Percentiles rank a stretch among this genome's conserved stretches.
These are phyloP conservation scores for Claviceps sp. DNA, from an alignment of 2,329 filamentous ascomycete genomes.

Conservation along the genomic window DNA sequence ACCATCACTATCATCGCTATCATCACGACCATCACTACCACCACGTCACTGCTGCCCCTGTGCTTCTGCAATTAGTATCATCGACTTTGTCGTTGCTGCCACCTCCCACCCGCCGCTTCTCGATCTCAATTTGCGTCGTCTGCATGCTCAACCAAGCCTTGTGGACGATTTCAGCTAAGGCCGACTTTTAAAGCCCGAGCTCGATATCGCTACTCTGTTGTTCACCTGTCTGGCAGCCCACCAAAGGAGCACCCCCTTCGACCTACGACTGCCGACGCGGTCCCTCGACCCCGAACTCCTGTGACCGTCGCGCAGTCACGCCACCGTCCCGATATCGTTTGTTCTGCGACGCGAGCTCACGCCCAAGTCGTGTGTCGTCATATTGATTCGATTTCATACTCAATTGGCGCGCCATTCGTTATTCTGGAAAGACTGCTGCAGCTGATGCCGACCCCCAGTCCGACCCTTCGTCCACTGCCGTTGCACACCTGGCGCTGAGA, in stretches of 20 bases:
- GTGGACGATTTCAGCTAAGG: background rate
- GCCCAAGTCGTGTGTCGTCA: constrained; percentile 6
- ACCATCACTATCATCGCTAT: background rate
- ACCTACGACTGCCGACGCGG: constrained; percentile 2
- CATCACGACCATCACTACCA: background rate
- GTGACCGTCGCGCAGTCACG: constrained; percentile 14
- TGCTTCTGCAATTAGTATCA: constrained; percentile 1
- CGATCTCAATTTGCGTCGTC: background rate
- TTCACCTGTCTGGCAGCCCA: background rate
- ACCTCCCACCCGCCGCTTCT: background rate
- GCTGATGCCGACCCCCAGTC: constrained; percentile 26
- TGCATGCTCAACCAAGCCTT: background rate
- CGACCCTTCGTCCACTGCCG: constrained; percentile 18
- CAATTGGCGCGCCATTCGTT: constrained; percentile 17
- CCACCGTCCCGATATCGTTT: constrained; percentile 11
- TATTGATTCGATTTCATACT: constrained; percentile 5
- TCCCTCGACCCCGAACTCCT: constrained; percentile 4
- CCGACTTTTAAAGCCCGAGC: background rate
- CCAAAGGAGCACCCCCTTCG: background rate
- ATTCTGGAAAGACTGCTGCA: constrained; percentile 6
- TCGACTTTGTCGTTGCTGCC: background rate
- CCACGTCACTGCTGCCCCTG: background rate
- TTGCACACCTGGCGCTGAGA: constrained; percentile 20
- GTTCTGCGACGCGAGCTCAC: constrained; percentile 10
- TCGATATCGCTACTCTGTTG: background rate